Conservation (phyloP, 345 rosid genomes). For the Microcos paniculata region DNA sequence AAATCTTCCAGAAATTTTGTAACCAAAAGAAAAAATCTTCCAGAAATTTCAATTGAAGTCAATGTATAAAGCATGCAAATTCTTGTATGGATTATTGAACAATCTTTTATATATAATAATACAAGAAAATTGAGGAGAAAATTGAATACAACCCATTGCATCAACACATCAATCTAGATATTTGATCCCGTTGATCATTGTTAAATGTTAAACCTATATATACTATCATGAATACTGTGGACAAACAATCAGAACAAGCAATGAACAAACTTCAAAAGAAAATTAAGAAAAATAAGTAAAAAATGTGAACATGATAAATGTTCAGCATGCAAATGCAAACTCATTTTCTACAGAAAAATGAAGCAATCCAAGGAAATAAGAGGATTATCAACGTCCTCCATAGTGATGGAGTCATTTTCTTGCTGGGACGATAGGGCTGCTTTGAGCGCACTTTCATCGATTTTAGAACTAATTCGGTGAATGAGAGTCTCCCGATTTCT, state of each 20-base stretch:
- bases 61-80: too few relatives aligned
- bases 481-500: conserved; percentile 50
- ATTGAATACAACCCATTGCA: neutral
- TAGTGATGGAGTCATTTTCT: conserved; percentile 25
- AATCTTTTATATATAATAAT: neutral
- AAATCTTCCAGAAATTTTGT: too few relatives aligned
- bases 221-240: neutral
- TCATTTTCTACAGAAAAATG: conserved; percentile 59
- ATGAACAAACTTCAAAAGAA: neutral
- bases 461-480: conserved; percentile 55
- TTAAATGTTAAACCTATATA: neutral
- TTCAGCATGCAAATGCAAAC: conserved; percentile 13
- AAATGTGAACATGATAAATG: neutral
- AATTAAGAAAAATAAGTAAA: neutral
- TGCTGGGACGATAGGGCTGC: conserved; percentile 35
- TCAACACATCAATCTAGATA: neutral
- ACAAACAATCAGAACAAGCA: neutral
- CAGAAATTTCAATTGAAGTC: too few relatives aligned
- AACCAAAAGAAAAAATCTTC: too few relatives aligned
- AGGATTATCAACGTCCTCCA: conserved; percentile 74
- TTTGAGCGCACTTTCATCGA: conserved; percentile 40
- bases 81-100: too few relatives aligned
- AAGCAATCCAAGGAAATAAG: conserved; percentile 89
- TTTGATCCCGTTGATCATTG: conserved; percentile 10
- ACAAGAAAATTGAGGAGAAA: conserved; percentile 11